Evolutionary conservation across 352 stramenopile genomes (phyloP), one percentile per base, ranked within the genome.

Genomic region (Phytophthora crassamura): DNA sequence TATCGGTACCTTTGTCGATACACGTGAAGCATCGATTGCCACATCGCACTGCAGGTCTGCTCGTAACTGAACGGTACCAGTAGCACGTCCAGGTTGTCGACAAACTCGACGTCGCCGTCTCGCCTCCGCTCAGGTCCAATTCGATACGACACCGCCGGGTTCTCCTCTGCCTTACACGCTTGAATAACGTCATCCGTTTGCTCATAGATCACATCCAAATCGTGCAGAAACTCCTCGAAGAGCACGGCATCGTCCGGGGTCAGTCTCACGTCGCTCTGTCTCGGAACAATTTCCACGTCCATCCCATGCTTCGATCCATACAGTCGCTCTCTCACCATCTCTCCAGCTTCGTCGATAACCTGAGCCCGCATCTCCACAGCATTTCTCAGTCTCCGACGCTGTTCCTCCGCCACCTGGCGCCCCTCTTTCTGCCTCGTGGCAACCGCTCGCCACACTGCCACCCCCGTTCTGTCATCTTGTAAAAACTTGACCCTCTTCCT

Each of bases 31-130:
- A 76, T 67, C 4, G 65, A 61, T 2, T 72, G 25, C 68, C 68
- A 76, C 47, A 61, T 69, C 9, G 59, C 47, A 18, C 11, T 25
- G 16, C 68, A 59, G 11, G 68, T 71, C 15, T 67, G 28, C 25
- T 64, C 35, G 11, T 56, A 57, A 40, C 34, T 54, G 28, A 63
- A 65, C 8, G 45, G 56, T 4, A 73, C 42, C 7, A 68, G 14
- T 15, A 73, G 33, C 10, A 71, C 57, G 35, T 76, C 57, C 40
- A 73, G 25, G n/a, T 68, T 64, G 20, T 76, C 58, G 16, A 69
- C 38, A 42, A 59, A 73, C 25, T 64, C 52, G 14, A 59, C 16
- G 25, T 59, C 54, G 47, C 58, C 53, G 16, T 65, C 63, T 18
- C 58, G 16, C 22, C 59, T 59, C 7, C 53, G 39, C 32, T 55